These are phyloP conservation scores for Maudiozyma serrabonitensis DNA, from an alignment of 805 yeast genomes.

Conservation along the genomic window DNA sequence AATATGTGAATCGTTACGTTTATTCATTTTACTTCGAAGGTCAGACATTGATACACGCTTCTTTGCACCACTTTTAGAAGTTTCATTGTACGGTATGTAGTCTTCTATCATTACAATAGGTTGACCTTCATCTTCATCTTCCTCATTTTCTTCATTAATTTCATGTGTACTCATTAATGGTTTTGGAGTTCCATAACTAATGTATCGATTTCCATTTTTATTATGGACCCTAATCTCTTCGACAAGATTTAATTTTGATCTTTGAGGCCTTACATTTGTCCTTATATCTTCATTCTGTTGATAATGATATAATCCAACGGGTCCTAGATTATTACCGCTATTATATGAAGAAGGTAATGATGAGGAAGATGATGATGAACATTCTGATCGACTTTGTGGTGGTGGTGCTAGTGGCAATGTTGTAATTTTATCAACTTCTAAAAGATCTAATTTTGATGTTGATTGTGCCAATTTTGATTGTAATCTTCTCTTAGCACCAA, in stretches of 20 bases:
- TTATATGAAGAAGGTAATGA: background rate
- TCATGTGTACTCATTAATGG: background rate
- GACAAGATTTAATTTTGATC: constrained; percentile 7
- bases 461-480: constrained; percentile 18
- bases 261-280: background rate
- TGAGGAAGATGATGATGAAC: background rate
- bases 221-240: constrained; percentile 16
- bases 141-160: constrained; percentile 1
- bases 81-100: constrained; percentile 16
- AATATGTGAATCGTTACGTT: constrained; percentile 13
- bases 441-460: constrained; percentile 24
- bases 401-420: constrained; percentile 27
- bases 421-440: constrained; percentile 23
- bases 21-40: constrained; percentile 18
- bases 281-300: too few relatives aligned
- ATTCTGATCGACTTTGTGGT: background rate
- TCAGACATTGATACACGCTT: constrained; percentile 24
- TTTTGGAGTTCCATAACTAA: constrained; percentile 9
- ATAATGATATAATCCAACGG: too few relatives aligned
- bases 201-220: constrained; percentile 7
- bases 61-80: constrained; percentile 1
- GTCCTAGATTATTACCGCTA: background rate
- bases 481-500: constrained; percentile 18
- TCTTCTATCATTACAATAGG: constrained; percentile 26
- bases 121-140: constrained; percentile 7